A percentile compares a stretch with the other conserved stretches of the same genome.
Conservation (phyloP, 1,284 basidiomycete species). For the Sanghuangporus weigelae region DNA sequence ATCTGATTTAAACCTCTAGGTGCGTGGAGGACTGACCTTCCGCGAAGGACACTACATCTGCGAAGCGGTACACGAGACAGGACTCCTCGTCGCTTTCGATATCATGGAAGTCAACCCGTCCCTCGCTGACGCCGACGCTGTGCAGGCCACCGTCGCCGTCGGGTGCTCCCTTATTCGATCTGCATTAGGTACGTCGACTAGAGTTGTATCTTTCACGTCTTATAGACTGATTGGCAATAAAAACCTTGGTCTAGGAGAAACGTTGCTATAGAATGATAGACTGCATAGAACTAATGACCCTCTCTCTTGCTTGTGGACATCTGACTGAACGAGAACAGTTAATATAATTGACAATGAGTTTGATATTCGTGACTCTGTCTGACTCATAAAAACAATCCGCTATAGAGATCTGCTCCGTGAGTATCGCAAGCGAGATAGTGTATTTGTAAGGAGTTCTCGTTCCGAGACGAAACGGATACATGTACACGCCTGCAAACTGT, state of each 20-base stretch:
- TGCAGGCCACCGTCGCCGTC: conserved; percentile 86
- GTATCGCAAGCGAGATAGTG: neutral
- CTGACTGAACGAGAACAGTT: neutral
- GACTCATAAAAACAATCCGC: too few species aligned
- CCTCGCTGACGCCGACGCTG: conserved; percentile 67
- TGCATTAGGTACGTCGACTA: conserved; percentile 68
- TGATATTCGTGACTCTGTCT: too few species aligned
- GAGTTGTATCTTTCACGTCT: neutral
- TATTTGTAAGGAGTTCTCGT: neutral
- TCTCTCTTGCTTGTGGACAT: neutral
- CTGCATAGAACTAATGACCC: neutral
- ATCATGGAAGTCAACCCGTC: conserved; percentile 98
- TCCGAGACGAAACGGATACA: neutral
- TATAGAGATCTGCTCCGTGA: too few species aligned
- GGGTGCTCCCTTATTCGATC: conserved; percentile 91
- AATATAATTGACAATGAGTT: neutral
- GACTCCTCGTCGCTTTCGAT: conserved; percentile 86
- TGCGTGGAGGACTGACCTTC: conserved; percentile 95
- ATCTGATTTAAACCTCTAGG: too few species aligned
- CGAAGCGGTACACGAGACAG: conserved; percentile 92
- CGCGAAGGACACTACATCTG: conserved; percentile 97
- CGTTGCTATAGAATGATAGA: conserved; percentile 18
- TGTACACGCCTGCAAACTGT: conserved; percentile 14
- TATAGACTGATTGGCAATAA: neutral
- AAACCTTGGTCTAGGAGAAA: conserved; percentile 19